Base-by-base conservation (phyloP, 345 rosid species). In the Sonneratia caseolaris region DNA sequence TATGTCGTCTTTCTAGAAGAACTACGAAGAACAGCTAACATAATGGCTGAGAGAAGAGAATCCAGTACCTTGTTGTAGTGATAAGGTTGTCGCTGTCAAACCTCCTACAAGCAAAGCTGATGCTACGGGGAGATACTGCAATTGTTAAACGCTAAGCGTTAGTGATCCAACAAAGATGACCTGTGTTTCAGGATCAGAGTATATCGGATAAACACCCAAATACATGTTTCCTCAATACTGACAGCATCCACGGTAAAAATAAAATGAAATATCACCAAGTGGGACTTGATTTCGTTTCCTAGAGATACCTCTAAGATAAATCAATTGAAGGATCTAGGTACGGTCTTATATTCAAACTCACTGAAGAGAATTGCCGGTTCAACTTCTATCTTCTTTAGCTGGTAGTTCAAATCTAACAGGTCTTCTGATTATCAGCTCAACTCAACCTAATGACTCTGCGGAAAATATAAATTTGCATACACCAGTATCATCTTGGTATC, bases 91-190 rank as follows among this genome's bases (percentile, higher is more conserved):
- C 66, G 85, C 65, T 42, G 99, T 91, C 77, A 95, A 84, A 57
- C 97, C 93, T 79, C 97, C 99, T 16, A 91, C 83, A 5, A 95
- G 56, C 85, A 91, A 76, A 62, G 96, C 95, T 40, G 99, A 95
- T 71, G 99, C 99, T 59, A 90, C 84, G 0, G 99, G 99, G 67
- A 91, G 88, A 84, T 91, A 95, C 99, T 95, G 95, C 81, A 76
- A 56, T 68, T n/a, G 48, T 43, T 22, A 22, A 42, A 13, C 19
- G 21, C 42, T 9, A 68, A 40, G 14, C 1, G 19, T 27, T 3
- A 7, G 45, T 37, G 36, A 45, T 27, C 55, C 37, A 24, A 43
- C 37, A 45, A 7, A 13, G n/a, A 15, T 66, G 12, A 40, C n/a
- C 47, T 13, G 21, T 42, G 53, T 42, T 24, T 10, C 4, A 66